Conservation (phyloP, 2,329 filamentous ascomycete genomes). For the Aspergillus unguis region DNA sequence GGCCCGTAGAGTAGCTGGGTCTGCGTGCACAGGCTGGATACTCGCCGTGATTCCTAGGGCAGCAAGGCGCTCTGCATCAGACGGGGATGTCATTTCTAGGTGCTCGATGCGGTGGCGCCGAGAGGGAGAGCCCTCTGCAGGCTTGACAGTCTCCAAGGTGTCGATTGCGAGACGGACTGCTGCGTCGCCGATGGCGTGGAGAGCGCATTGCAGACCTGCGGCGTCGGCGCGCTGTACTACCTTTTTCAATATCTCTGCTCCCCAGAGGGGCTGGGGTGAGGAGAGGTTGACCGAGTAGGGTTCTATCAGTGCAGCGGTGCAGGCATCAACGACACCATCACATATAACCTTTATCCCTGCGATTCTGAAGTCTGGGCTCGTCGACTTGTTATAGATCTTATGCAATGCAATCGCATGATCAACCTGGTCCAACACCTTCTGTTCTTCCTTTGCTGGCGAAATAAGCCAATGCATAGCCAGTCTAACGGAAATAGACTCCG, state of each 20-base stretch:
- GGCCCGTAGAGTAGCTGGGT: slow-evolving; percentile 47
- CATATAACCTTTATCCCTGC: slow-evolving; percentile 51
- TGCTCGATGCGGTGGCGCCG: slow-evolving; percentile 52
- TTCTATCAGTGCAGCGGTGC: slow-evolving; percentile 22
- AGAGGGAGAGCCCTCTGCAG: slow-evolving; percentile 18
- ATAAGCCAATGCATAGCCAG: slow-evolving; percentile 50
- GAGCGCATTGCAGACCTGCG: slow-evolving; percentile 47
- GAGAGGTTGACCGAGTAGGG: slow-evolving; percentile 30
- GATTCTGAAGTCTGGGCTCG: slow-evolving; percentile 43
- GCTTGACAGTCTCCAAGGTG: slow-evolving; percentile 26
- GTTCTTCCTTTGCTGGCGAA: slow-evolving; percentile 36
- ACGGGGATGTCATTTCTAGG: slow-evolving; percentile 47
- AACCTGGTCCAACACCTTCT: slow-evolving; percentile 43
- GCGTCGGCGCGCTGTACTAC: slow-evolving; percentile 44
- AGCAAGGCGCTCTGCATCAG: slow-evolving; percentile 46
- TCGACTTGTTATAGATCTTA: slow-evolving; percentile 38
- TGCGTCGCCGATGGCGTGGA: slow-evolving; percentile 51
- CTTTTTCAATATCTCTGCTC: slow-evolving; percentile 35
- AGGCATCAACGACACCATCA: slow-evolving; percentile 51
- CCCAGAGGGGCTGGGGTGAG: slow-evolving; percentile 45
- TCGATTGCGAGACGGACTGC: slow-evolving; percentile 47
- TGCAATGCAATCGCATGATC: slow-evolving; percentile 45
- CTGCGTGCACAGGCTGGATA: slow-evolving; percentile 38
- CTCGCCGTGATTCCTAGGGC: slow-evolving; percentile 44
- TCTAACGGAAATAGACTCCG: slow-evolving; percentile 36